Evolutionary conservation across 1,139 yeast genomes (phyloP), one percentile per base, ranked within the genome.

Genomic region (Candida labiduridarum): DNA sequence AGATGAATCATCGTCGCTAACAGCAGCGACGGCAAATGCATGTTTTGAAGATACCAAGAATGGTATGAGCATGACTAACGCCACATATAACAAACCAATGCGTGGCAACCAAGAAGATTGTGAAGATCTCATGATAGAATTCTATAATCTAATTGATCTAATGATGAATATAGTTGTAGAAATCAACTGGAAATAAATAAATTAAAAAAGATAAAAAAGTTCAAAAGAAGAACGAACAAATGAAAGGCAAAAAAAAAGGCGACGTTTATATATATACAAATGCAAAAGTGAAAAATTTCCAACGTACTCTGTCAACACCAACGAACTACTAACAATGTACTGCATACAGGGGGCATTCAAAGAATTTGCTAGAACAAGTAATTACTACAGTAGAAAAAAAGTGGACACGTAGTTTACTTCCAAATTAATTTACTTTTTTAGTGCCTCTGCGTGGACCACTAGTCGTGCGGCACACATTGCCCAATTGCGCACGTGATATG

Each of bases 11-110:
- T 66, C 69, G 49, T 66, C 71, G 36, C 65, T 64, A 55, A 65
- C 65, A 33, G 72, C 77, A 41, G 68, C 53, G n/a, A 61, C 66
- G 22, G 60, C 62, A 47, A 62, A 61, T 33, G 57, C 54, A 25
- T 36, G 47, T 29, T 45, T 49, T 34, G 56, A 46, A 11, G 55
- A 46, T 45, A 77, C 66, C 50, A 81, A 69, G 57, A 85, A 75
- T 31, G 95, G 95, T 56, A 85, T 72, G 19, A 84, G 69, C 36
- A 56, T 47, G 45, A 54, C 57, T 41, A 58, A 49, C 22, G 57
- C 58, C 49, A 58, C 58, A 42, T 58, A 58, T 30, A 57, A 47
- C 30, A 56, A 50, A 14, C 59, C 58, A 44, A 55, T 44, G 47
- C 58, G 58, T 22, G 59, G 51, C 30, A 55, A 46, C 56, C 58